Evolutionary conservation across 257 asterid genomes (phyloP).

Genomic region (Anisodus tanguticus): DNA sequence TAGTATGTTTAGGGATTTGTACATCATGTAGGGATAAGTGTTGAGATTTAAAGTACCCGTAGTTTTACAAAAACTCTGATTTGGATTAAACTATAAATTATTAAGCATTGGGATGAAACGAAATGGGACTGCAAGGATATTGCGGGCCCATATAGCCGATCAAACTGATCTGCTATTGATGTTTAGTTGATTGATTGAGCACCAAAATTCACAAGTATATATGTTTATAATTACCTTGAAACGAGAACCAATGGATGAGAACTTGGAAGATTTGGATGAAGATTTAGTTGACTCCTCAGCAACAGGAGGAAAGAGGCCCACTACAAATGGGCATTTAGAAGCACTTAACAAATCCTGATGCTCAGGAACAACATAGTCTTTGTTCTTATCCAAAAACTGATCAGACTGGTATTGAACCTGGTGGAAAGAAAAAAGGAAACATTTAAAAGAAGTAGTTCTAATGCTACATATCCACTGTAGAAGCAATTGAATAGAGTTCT

Average conservation of each 20-base stretch:
- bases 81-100: conserved; percentile 22
- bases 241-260: conserved; percentile 96
- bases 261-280: conserved; percentile 88
- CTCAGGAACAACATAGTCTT: conserved; percentile 95
- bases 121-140: conserved; percentile 19
- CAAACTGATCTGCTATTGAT: neutral
- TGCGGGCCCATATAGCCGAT: neutral
- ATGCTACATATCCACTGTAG: conserved; percentile 27
- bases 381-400: conserved; percentile 93
- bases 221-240: conserved; percentile 62
- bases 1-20: neutral
- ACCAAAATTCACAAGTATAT: conserved; percentile 18
- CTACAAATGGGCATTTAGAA: conserved; percentile 88
- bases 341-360: conserved; percentile 83
- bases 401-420: conserved; percentile 96
- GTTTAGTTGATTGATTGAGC: neutral
- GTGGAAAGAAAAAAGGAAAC: conserved; percentile 32
- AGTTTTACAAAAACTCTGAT: neutral
- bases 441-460: conserved; percentile 17
- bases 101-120: conserved; percentile 1
- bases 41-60: neutral
- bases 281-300: conserved; percentile 80
- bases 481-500: conserved; percentile 26
- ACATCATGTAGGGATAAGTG: neutral
- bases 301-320: conserved; percentile 82